phyloP scores from a whole-genome alignment of 2,329 filamentous ascomycete species.

The Bipolaris zeicola region DNA sequence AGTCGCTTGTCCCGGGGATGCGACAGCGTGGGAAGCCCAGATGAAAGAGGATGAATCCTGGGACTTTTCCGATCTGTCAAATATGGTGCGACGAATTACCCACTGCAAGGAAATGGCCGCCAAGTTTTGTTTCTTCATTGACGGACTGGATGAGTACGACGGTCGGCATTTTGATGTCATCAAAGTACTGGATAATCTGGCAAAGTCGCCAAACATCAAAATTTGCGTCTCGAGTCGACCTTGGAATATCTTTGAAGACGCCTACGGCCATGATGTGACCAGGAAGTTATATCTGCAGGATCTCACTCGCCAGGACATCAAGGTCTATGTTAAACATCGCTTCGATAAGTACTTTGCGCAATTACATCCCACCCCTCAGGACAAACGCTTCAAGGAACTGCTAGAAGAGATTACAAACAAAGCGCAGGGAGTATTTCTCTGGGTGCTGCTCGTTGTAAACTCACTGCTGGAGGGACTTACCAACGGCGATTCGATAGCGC shows the following conservation, averaged over 20 bases:
- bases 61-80: background rate
- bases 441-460: conserved; percentile 3
- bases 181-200: conserved; percentile 2
- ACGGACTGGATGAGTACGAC: conserved; percentile 22
- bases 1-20: background rate
- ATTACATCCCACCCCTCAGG: background rate
- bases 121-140: conserved; percentile 23
- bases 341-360: background rate
- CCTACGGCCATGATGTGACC: background rate
- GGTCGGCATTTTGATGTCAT: conserved; percentile 9
- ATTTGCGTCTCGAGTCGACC: conserved; percentile 16
- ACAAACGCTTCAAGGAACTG: background rate
- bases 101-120: background rate
- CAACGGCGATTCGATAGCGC: background rate
- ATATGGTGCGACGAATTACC: background rate
- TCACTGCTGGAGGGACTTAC: background rate
- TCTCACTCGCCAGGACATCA: background rate
- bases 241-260: conserved; percentile 9
- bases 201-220: conserved; percentile 6
- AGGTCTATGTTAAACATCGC: background rate
- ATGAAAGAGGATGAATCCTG: background rate
- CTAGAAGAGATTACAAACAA: background rate
- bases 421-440: background rate
- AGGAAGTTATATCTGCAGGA: background rate
- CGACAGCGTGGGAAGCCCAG: background rate